phyloP scores from a whole-genome alignment of 2,329 filamentous ascomycete genomes.

The Neonectria coccinea region DNA sequence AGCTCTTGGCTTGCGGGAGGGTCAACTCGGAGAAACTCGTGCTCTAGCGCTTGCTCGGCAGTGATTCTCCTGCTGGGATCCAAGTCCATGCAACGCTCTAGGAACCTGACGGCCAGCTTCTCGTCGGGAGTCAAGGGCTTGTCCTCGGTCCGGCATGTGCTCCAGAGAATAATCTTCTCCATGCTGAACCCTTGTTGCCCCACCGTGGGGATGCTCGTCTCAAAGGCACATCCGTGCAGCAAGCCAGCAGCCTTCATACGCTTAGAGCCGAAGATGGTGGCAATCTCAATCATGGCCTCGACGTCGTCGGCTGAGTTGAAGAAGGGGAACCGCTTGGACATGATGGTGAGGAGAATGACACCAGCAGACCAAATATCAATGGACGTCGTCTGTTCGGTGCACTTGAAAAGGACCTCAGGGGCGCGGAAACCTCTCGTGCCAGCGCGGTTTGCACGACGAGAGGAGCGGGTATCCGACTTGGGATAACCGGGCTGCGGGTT shows the following conservation, averaged over 20 bases:
- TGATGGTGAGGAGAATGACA: constrained; percentile 95
- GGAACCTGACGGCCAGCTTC: constrained; percentile 77
- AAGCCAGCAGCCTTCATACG: constrained; percentile 86
- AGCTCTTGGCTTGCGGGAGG: constrained; percentile 45
- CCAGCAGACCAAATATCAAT: constrained; percentile 98
- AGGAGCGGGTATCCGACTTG: constrained; percentile 88
- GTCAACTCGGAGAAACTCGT: constrained; percentile 71
- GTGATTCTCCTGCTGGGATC: constrained; percentile 81
- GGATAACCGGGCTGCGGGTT: constrained; percentile 77
- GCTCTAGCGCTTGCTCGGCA: constrained; percentile 77
- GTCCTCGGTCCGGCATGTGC: constrained; percentile 78
- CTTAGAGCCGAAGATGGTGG: constrained; percentile 88
- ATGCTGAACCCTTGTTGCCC: constrained; percentile 86
- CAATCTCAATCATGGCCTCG: constrained; percentile 96
- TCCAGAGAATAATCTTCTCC: constrained; percentile 96
- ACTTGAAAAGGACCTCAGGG: constrained; percentile 96
- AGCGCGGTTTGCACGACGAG: constrained; percentile 90
- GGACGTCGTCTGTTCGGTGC: constrained; percentile 91
- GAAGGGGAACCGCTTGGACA: constrained; percentile 94
- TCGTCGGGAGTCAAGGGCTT: constrained; percentile 73
- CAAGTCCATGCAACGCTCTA: constrained; percentile 79
- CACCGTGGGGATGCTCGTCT: constrained; percentile 92
- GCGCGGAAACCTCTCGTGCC: constrained; percentile 96
- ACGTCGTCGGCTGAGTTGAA: constrained; percentile 99
- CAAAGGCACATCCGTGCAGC: constrained; percentile 90